Percentiles rank a stretch among this genome's conserved stretches.
phyloP scores from a whole-genome alignment of 192 early-diverging fungal species.

The Glomus cerebriforme region DNA sequence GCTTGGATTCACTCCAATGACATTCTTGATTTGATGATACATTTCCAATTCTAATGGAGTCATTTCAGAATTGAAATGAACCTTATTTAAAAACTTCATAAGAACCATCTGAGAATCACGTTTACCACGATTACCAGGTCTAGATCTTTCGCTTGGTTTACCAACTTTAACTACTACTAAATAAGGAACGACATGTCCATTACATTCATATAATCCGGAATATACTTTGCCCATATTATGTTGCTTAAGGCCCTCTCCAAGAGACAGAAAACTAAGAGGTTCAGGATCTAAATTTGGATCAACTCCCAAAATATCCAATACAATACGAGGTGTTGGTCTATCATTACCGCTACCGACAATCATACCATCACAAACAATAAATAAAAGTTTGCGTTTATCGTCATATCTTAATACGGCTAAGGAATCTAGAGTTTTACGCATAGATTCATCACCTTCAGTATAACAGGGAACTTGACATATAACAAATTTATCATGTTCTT shows the following conservation, averaged over 20 bases:
- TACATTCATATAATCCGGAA: conserved; percentile 92
- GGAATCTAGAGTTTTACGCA: conserved; percentile 93
- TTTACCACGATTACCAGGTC: conserved; percentile 97
- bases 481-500: conserved; percentile 88
- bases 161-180: conserved; percentile 97
- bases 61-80: conserved; percentile 94
- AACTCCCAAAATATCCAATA: conserved; percentile 94
- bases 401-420: conserved; percentile 88
- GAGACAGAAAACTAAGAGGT: conserved; percentile 82
- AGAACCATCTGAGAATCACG: conserved; percentile 98
- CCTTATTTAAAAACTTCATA: conserved; percentile 97
- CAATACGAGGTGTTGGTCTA: conserved; percentile 93
- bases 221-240: conserved; percentile 98
- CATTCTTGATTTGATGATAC: conserved; percentile 98
- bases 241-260: conserved; percentile 88
- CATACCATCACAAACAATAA: conserved; percentile 96
- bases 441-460: conserved; percentile 94
- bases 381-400: conserved; percentile 96
- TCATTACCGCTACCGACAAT: conserved; percentile 97
- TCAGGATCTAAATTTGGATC: conserved; percentile 82
- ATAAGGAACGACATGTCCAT: conserved; percentile 93
- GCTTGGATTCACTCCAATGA: conserved; percentile 95
- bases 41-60: conserved; percentile 95
- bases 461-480: conserved; percentile 97
- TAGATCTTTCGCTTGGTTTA: conserved; percentile 75